Conservation (phyloP, 352 stramenopile genomes). For the Globisporangium splendens region DNA sequence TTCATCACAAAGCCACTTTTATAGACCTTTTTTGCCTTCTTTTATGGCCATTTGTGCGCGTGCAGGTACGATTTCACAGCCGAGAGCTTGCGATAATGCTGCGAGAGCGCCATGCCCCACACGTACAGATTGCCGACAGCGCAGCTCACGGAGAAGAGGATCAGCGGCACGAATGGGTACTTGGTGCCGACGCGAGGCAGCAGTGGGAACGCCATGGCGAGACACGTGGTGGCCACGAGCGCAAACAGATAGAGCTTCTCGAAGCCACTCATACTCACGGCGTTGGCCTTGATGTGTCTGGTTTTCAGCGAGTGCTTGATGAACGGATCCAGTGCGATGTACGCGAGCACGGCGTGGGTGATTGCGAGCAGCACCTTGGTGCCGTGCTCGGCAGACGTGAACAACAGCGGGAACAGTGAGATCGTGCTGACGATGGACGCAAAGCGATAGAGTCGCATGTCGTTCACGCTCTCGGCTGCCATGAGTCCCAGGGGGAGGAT, state of each 20-base stretch:
- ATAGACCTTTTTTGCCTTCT: background rate
- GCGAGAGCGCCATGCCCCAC: constrained; percentile 53
- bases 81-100: constrained; percentile 64
- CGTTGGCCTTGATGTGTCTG: constrained; percentile 59
- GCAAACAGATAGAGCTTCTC: constrained; percentile 52
- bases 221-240: constrained; percentile 27
- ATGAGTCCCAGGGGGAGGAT: constrained; percentile 68
- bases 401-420: constrained; percentile 83
- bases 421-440: constrained; percentile 63
- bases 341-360: constrained; percentile 55
- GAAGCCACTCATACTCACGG: constrained; percentile 48
- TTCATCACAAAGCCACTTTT: too few relatives aligned
- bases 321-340: constrained; percentile 57
- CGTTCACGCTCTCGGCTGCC: constrained; percentile 67
- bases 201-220: constrained; percentile 52
- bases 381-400: constrained; percentile 72
- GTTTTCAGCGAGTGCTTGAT: constrained; percentile 72
- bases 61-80: constrained; percentile 71
- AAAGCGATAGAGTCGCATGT: constrained; percentile 83
- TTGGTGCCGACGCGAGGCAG: constrained; percentile 39
- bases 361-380: constrained; percentile 73
- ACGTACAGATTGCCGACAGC: constrained; percentile 79
- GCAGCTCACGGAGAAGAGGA: constrained; percentile 72
- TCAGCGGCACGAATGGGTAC: constrained; percentile 77
- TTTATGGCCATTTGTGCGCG: constrained; percentile 1